Conservation (phyloP, 176 grass and related monocot species). For the Raddia distichophylla region DNA sequence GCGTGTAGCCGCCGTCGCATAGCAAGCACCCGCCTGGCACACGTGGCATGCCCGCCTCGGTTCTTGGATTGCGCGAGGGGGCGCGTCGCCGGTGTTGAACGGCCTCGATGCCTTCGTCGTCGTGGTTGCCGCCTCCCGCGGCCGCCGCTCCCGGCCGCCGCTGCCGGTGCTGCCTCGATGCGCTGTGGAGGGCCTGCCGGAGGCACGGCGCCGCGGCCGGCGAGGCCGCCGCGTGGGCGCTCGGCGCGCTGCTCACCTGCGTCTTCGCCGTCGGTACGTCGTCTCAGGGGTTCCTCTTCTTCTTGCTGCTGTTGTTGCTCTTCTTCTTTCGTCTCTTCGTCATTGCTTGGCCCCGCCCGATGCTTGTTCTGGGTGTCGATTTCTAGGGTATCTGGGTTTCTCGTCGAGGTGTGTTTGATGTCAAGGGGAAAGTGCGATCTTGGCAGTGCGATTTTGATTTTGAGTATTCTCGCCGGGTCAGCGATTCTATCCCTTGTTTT, state of each 20-base stretch:
- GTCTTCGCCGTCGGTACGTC: conserved; percentile 72
- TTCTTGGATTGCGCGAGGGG: background rate
- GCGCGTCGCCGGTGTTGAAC: conserved; percentile 9
- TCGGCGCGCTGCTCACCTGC: conserved; percentile 65
- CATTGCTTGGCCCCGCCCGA: background rate
- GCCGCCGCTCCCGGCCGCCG: background rate
- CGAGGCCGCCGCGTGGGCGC: conserved; percentile 40
- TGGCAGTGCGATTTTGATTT: conserved; percentile 16
- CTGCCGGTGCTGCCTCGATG: conserved; percentile 20
- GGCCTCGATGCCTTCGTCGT: conserved; percentile 33
- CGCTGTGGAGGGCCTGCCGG: conserved; percentile 33
- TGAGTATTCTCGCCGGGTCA: background rate
- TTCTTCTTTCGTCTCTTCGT: background rate
- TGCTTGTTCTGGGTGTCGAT: background rate
- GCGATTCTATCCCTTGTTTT: background rate
- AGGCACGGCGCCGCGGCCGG: conserved; percentile 19
- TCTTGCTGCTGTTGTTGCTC: too few relatives aligned
- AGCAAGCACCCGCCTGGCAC: background rate
- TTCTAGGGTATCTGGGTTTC: background rate
- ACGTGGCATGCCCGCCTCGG: conserved; percentile 2
- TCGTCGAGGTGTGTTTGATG: background rate
- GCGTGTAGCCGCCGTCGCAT: background rate
- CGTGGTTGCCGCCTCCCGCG: background rate
- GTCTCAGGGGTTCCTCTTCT: background rate
- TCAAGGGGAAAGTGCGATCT: background rate